These are phyloP conservation scores for Cetraspora pellucida DNA, from an alignment of 192 early-diverging fungal genomes.

Conservation along the genomic window DNA sequence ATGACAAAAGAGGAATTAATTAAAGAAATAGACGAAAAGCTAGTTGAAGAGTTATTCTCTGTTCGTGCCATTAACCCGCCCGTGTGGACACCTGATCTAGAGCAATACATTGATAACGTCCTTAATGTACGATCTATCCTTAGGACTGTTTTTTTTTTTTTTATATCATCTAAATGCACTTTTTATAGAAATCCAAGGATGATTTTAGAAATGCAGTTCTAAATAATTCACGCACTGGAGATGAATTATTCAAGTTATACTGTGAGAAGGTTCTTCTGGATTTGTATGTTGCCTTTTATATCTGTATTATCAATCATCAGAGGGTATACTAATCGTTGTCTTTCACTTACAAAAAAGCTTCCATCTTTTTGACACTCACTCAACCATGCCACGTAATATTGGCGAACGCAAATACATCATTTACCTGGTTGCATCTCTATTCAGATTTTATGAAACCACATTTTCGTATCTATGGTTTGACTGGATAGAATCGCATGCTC, in stretches of 20 bases:
- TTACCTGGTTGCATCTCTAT: constrained; percentile 22
- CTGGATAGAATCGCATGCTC: constrained; percentile 21
- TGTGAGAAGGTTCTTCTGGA: constrained; percentile 35
- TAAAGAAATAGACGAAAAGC: constrained; percentile 28
- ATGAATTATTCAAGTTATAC: constrained; percentile 26
- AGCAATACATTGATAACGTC: constrained; percentile 7
- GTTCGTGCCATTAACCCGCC: constrained; percentile 8
- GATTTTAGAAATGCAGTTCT: constrained; percentile 1
- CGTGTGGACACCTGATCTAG: constrained; percentile 1
- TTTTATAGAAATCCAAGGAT: constrained; percentile 20
- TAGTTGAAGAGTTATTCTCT: constrained; percentile 20
- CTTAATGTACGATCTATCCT: not conserved
- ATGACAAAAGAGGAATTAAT: constrained; percentile 18
- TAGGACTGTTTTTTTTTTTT: not conserved
- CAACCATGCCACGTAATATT: constrained; percentile 28
- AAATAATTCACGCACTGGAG: not conserved
- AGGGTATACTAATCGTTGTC: constrained; percentile 10
- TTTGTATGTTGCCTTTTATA: constrained; percentile 30
- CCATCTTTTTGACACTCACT: constrained; percentile 15
- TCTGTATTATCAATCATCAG: not conserved
- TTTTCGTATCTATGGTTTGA: constrained; percentile 20
- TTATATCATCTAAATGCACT: not conserved
- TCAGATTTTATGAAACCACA: constrained; percentile 29
- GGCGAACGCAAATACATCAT: constrained; percentile 31
- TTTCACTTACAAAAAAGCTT: constrained; percentile 15